These are phyloP conservation scores for Strigomonas culicis DNA, from an alignment of 208 protist species.

Conservation along the genomic window DNA sequence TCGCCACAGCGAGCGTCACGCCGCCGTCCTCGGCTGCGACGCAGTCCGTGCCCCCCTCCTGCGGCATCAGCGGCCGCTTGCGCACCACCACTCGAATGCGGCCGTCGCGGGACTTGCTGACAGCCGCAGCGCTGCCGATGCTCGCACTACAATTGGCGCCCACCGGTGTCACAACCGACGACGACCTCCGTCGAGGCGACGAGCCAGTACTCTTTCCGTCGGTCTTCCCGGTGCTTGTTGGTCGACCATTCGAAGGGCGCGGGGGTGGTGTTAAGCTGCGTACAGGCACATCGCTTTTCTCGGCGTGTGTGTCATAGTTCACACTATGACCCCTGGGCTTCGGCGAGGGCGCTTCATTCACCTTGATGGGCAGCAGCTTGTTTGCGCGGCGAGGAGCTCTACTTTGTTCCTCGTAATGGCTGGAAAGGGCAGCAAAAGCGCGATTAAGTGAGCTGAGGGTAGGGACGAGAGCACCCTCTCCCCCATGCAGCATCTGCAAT, in stretches of 20 bases:
- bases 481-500: too few species aligned
- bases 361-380: not conserved
- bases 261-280: conserved; percentile 5
- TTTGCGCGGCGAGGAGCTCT: not conserved
- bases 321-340: not conserved
- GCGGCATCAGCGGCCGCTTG: conserved; percentile 67
- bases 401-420: conserved; percentile 11
- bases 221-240: too few species aligned
- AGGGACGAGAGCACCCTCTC: not conserved
- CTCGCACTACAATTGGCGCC: not conserved
- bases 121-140: not conserved
- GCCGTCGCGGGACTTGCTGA: conserved; percentile 27
- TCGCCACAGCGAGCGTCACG: conserved; percentile 52
- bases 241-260: not conserved
- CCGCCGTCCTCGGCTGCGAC: conserved; percentile 25
- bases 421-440: conserved; percentile 22
- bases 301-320: not conserved
- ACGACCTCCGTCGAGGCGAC: not conserved
- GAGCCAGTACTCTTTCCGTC: not conserved
- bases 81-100: conserved; percentile 85
- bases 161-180: not conserved
- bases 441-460: conserved; percentile 19
- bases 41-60: conserved; percentile 50
- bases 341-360: not conserved
- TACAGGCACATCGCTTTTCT: not conserved